A percentile compares a stretch with the other conserved stretches of the same genome.
Conservation (phyloP, 306 rosid species). For the Morella rubra region DNA sequence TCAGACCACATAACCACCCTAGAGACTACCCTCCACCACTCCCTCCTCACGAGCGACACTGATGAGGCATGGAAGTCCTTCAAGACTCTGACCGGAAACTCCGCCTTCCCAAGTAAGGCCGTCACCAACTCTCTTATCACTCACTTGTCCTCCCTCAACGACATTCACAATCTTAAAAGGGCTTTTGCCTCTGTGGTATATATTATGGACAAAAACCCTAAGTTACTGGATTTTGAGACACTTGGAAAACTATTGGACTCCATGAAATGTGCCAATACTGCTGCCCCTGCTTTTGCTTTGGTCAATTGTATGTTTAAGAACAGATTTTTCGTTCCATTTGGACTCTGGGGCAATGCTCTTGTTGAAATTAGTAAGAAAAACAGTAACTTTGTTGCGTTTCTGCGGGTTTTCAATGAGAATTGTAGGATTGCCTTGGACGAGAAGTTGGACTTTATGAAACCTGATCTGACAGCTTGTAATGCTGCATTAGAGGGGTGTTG, state of each 20-base stretch:
- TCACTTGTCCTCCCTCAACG: slow-evolving; percentile 65
- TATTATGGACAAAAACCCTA: slow-evolving; percentile 59
- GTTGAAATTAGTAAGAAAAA: slow-evolving; percentile 59
- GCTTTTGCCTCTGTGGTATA: slow-evolving; percentile 72
- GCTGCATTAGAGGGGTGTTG: slow-evolving; percentile 88
- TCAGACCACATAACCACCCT: slow-evolving; percentile 39
- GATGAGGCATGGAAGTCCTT: slow-evolving; percentile 92
- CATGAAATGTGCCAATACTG: slow-evolving; percentile 65
- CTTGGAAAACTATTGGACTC: slow-evolving; percentile 51
- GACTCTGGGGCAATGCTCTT: slow-evolving; percentile 63
- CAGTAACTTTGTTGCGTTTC: slow-evolving; percentile 53
- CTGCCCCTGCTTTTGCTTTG: slow-evolving; percentile 81
- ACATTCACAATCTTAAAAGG: slow-evolving; percentile 70
- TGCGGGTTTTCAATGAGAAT: slow-evolving; percentile 65
- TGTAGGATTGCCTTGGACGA: slow-evolving; percentile 74
- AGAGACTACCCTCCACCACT: slow-evolving; percentile 64
- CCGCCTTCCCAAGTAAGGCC: slow-evolving; percentile 68
- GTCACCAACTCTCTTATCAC: slow-evolving; percentile 68
- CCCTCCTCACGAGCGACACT: slow-evolving; percentile 50
- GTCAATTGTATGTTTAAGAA: slow-evolving; percentile 66
- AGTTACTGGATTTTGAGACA: slow-evolving; percentile 44
- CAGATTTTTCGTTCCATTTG: slow-evolving; percentile 64
- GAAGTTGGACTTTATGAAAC: slow-evolving; percentile 67
- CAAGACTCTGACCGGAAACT: slow-evolving; percentile 65
- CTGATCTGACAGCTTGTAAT: slow-evolving; percentile 76